Percentiles rank a stretch among this genome's conserved stretches.
Conservation (phyloP, 176 grass and related monocot genomes). For the Chrysopogon serrulatus region DNA sequence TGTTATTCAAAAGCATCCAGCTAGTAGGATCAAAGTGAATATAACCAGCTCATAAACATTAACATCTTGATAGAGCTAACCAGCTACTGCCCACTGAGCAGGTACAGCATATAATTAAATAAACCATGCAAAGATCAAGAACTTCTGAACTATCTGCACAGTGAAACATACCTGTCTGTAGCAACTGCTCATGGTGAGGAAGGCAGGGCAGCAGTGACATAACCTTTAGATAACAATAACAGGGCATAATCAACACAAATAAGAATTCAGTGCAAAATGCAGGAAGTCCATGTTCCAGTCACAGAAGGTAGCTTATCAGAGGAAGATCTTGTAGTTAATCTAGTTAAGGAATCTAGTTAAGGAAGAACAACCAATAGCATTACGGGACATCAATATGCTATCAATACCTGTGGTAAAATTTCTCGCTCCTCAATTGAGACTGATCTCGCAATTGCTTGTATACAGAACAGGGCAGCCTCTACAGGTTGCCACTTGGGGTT, state of each 20-base stretch:
- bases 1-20: neutral
- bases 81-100: slow-evolving; percentile 5
- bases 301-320: neutral
- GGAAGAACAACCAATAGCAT: neutral
- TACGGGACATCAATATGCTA: neutral
- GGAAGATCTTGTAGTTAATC: neutral
- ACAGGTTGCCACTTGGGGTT: slow-evolving; percentile 82
- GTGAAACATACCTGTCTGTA: slow-evolving; percentile 76
- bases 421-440: slow-evolving; percentile 77
- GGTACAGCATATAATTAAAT: neutral
- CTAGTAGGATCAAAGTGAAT: neutral
- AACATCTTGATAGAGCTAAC: slow-evolving; percentile 9
- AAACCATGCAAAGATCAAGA: neutral
- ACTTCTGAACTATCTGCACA: slow-evolving; percentile 4
- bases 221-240: slow-evolving; percentile 54
- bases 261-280: neutral
- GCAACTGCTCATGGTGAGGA: slow-evolving; percentile 62
- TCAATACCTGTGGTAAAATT: slow-evolving; percentile 78
- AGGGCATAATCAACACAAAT: slow-evolving; percentile 4
- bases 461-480: slow-evolving; percentile 90
- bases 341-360: too few species aligned
- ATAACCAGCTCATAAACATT: neutral
- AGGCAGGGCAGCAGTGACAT: slow-evolving; percentile 84
- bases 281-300: neutral
- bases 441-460: slow-evolving; percentile 89